Conservation (phyloP, 228 moss, liverwort and hornwort species). For the Sphagnum magellanicum region DNA sequence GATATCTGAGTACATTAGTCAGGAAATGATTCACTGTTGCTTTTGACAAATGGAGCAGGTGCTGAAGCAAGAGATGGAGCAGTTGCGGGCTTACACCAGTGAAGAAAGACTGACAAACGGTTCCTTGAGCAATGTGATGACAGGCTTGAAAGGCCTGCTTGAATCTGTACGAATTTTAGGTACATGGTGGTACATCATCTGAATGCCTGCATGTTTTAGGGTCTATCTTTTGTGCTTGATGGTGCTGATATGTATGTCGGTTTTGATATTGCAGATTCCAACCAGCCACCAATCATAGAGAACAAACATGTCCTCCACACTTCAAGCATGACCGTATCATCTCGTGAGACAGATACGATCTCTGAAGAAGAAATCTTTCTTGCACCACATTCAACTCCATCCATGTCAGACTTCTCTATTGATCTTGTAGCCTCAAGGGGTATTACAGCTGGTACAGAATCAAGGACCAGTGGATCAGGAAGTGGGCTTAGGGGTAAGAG, state of each 20-base stretch:
- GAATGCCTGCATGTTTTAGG: too few relatives aligned
- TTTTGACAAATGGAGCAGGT: background rate
- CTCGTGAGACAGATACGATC: background rate
- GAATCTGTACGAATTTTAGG: conserved; percentile 31
- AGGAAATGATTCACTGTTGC: too few relatives aligned
- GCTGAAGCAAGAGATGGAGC: conserved; percentile 45
- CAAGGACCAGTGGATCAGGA: background rate
- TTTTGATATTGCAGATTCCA: too few relatives aligned
- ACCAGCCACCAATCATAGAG: too few relatives aligned
- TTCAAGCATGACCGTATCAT: too few relatives aligned
- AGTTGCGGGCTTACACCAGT: conserved; percentile 22
- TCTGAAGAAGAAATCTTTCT: background rate
- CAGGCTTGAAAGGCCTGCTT: conserved; percentile 66
- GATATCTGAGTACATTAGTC: too few relatives aligned
- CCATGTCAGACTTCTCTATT: conserved; percentile 56
- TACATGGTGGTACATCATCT: too few relatives aligned
- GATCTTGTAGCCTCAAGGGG: conserved; percentile 14
- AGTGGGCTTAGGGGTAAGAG: too few relatives aligned
- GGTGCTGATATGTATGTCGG: too few relatives aligned
- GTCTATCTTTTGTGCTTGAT: too few relatives aligned
- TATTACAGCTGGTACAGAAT: background rate
- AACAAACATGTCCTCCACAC: too few relatives aligned
- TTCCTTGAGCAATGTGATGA: conserved; percentile 52
- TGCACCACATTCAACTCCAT: conserved; percentile 24
- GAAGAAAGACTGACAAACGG: conserved; percentile 26